phyloP scores from a whole-genome alignment of 2,329 filamentous ascomycete species.

The Pyrenophora graminea region DNA sequence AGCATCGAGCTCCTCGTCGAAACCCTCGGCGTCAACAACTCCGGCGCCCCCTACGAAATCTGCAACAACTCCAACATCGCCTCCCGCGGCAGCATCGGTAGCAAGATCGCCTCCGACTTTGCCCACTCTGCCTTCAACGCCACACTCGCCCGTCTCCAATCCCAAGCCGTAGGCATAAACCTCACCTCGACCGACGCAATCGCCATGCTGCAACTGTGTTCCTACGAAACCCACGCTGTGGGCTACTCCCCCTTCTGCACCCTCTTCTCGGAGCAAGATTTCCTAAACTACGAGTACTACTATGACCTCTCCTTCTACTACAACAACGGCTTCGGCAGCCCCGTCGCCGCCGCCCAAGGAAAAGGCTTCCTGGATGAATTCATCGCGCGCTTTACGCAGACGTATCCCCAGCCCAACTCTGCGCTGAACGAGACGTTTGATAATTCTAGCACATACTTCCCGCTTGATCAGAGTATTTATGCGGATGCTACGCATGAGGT shows the following conservation, averaged over 20 bases:
- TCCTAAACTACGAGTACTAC: slow-evolving; percentile 52
- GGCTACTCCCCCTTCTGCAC: slow-evolving; percentile 51
- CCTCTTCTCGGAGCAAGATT: slow-evolving; percentile 51
- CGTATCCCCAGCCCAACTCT: slow-evolving; percentile 25
- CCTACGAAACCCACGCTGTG: slow-evolving; percentile 44
- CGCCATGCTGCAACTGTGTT: slow-evolving; percentile 48
- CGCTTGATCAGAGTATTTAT: slow-evolving; percentile 51
- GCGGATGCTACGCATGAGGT: slow-evolving; percentile 52
- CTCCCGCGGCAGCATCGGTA: slow-evolving; percentile 34
- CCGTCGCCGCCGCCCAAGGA: slow-evolving; percentile 39
- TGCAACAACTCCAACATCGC: slow-evolving; percentile 38
- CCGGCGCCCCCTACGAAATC: slow-evolving; percentile 35
- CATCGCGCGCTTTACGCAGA: slow-evolving; percentile 34
- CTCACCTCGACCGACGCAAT: slow-evolving; percentile 44
- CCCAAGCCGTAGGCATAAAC: slow-evolving; percentile 31
- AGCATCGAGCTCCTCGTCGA: slow-evolving; percentile 40
- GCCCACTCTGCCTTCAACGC: slow-evolving; percentile 35
- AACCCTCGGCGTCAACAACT: slow-evolving; percentile 31
- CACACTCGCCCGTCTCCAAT: slow-evolving; percentile 35
- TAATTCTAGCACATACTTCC: slow-evolving; percentile 50
- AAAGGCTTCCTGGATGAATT: slow-evolving; percentile 39
- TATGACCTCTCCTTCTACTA: slow-evolving; percentile 49
- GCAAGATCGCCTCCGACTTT: slow-evolving; percentile 26
- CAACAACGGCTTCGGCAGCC: slow-evolving; percentile 39
- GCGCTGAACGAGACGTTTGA: slow-evolving; percentile 43